Percentiles rank a stretch among this genome's conserved stretches.
Evolutionary conservation across 805 yeast genomes (phyloP).

Genomic region (Cyberlindnera meyerae): DNA sequence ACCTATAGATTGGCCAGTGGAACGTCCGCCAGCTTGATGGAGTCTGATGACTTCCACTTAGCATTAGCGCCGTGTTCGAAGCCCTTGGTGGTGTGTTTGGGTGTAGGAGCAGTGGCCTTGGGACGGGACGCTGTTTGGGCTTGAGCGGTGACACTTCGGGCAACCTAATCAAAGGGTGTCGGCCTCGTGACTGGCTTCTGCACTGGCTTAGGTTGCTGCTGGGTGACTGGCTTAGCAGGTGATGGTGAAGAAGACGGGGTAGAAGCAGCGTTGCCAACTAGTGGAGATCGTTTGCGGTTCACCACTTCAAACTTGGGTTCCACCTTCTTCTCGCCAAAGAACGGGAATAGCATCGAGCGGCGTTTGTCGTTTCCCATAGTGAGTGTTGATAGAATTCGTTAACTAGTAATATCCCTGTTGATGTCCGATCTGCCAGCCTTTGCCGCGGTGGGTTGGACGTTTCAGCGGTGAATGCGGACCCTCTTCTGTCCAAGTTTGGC

Average conservation of each 20-base stretch:
- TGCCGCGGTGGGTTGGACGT: no score
- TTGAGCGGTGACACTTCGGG: conserved; percentile 1
- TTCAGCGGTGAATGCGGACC: no score
- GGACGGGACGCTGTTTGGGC: no score
- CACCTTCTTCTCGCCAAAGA: conserved; percentile 16
- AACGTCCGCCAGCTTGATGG: conserved; percentile 8
- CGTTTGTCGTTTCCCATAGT: conserved; percentile 19
- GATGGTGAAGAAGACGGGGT: conserved; percentile 3
- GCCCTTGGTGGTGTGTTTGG: conserved; percentile 1
- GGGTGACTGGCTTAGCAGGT: conserved; percentile 1
- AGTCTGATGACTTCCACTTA: conserved; percentile 1
- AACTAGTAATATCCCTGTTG: no score
- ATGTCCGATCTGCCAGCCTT: no score
- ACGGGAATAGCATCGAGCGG: conserved; percentile 23
- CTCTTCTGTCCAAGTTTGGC: no score
- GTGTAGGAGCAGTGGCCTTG: background rate
- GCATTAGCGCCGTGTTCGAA: background rate
- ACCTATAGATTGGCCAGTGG: conserved; percentile 14
- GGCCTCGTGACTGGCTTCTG: no score
- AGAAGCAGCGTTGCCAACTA: conserved; percentile 1
- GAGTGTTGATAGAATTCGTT: no score
- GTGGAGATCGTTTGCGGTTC: conserved; percentile 24
- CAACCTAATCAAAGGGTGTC: conserved; percentile 7
- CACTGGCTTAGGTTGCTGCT: background rate
- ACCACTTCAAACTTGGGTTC: conserved; percentile 24